These are phyloP conservation scores for Lagerstroemia fauriei DNA, from an alignment of 441 rosid genomes.

Conservation along the genomic window DNA sequence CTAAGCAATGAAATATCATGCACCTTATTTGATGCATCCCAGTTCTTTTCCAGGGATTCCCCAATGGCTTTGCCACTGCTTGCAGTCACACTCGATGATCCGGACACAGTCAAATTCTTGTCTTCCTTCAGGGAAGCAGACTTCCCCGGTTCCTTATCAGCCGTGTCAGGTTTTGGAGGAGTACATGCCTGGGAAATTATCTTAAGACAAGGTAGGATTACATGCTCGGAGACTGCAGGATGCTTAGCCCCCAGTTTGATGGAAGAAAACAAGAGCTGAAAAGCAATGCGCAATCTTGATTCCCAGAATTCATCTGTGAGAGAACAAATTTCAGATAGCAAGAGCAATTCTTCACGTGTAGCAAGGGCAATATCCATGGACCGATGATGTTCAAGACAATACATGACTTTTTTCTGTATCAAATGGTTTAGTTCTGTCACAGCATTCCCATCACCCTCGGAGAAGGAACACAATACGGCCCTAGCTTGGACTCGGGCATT, in stretches of 20 bases:
- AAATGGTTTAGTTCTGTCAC: conserved; percentile 87
- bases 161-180: conserved; percentile 96
- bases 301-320: conserved; percentile 99
- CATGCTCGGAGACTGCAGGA: conserved; percentile 98
- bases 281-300: conserved; percentile 92
- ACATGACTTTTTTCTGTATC: conserved; percentile 95
- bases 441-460: conserved; percentile 90
- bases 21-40: conserved; percentile 67
- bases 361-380: conserved; percentile 97
- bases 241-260: conserved; percentile 98
- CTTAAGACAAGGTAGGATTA: conserved; percentile 98
- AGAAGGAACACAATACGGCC: conserved; percentile 91
- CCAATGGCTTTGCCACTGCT: conserved; percentile 46
- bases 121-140: conserved; percentile 72
- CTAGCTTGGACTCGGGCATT: conserved; percentile 94
- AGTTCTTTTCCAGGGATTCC: conserved; percentile 66
- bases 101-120: conserved; percentile 46
- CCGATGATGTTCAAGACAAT: conserved; percentile 99
- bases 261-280: conserved; percentile 93
- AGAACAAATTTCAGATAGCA: conserved; percentile 99
- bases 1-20: conserved; percentile 89
- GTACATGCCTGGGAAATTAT: conserved; percentile 97
- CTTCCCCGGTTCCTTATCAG: conserved; percentile 72
- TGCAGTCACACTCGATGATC: conserved; percentile 43
- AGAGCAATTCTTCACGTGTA: conserved; percentile 90